Percentiles rank a stretch among this genome's conserved stretches.
phyloP scores from a whole-genome alignment of 2,329 filamentous ascomycete genomes.

The Parafenestella ontariensis region DNA sequence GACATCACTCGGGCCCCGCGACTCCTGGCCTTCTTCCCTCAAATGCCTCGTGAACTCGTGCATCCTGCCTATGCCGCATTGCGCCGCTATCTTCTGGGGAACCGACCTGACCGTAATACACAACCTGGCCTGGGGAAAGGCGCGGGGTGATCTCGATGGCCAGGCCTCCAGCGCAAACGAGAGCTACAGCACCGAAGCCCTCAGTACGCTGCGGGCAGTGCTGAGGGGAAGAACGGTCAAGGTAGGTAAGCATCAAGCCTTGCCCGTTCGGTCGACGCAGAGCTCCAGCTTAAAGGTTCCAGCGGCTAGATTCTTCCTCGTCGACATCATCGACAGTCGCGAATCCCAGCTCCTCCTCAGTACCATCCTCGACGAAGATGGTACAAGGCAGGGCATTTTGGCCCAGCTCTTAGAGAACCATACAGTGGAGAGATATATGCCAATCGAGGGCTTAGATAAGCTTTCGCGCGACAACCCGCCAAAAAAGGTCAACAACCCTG shows the following conservation, averaged over 20 bases:
- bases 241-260: slow-evolving; percentile 43
- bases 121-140: slow-evolving; percentile 52
- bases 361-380: slow-evolving; percentile 41
- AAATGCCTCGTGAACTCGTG: slow-evolving; percentile 44
- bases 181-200: slow-evolving; percentile 42
- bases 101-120: slow-evolving; percentile 48
- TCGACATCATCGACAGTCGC: slow-evolving; percentile 13
- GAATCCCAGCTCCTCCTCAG: slow-evolving; percentile 39
- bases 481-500: slow-evolving; percentile 12
- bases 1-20: slow-evolving; percentile 40
- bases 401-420: slow-evolving; percentile 39
- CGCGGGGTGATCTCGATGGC: slow-evolving; percentile 39
- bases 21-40: slow-evolving; percentile 46
- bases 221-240: slow-evolving; percentile 47
- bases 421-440: slow-evolving; percentile 30
- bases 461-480: slow-evolving; percentile 19
- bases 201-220: slow-evolving; percentile 43
- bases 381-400: slow-evolving; percentile 39
- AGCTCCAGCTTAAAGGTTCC: slow-evolving; percentile 12
- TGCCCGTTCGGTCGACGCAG: not conserved
- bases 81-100: slow-evolving; percentile 54
- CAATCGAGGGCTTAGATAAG: slow-evolving; percentile 33
- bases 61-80: slow-evolving; percentile 51
- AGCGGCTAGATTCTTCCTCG: slow-evolving; percentile 39
- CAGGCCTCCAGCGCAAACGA: slow-evolving; percentile 46